Conservation (phyloP, 2,329 filamentous ascomycete species). For the Fusarium graminum region DNA sequence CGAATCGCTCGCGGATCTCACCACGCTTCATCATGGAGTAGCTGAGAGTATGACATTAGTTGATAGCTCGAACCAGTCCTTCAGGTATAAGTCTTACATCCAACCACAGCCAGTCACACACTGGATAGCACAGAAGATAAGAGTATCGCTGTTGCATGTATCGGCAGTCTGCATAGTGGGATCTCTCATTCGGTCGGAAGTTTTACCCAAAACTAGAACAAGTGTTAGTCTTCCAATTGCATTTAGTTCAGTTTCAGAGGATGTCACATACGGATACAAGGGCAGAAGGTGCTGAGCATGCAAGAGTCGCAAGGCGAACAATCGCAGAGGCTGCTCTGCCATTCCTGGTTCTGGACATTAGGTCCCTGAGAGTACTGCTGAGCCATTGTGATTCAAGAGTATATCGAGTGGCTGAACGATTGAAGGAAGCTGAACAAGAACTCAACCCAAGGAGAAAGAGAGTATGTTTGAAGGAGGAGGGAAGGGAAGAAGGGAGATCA, state of each 20-base stretch:
- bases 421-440: neutral
- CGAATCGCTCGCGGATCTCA: constrained; percentile 66
- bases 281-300: constrained; percentile 56
- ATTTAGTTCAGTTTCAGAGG: neutral
- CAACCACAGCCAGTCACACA: constrained; percentile 59
- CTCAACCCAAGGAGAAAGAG: constrained; percentile 4
- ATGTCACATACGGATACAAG: constrained; percentile 59
- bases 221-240: constrained; percentile 28
- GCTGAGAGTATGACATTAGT: constrained; percentile 44
- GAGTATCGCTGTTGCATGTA: constrained; percentile 58
- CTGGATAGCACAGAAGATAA: constrained; percentile 56
- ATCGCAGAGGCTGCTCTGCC: constrained; percentile 56
- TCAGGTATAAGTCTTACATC: constrained; percentile 53
- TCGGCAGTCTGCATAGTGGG: constrained; percentile 57
- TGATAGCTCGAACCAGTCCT: neutral
- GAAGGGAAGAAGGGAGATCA: neutral
- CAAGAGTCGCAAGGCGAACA: constrained; percentile 59
- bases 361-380: constrained; percentile 46
- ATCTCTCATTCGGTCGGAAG: constrained; percentile 60
- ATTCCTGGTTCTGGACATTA: constrained; percentile 52
- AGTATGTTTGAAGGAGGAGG: neutral
- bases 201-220: constrained; percentile 59
- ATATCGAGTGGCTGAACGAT: constrained; percentile 1
- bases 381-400: constrained; percentile 41
- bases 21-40: constrained; percentile 66